Evolutionary conservation across 345 rosid species (phyloP).

Genomic region (Eucalyptus lansdowneana): DNA sequence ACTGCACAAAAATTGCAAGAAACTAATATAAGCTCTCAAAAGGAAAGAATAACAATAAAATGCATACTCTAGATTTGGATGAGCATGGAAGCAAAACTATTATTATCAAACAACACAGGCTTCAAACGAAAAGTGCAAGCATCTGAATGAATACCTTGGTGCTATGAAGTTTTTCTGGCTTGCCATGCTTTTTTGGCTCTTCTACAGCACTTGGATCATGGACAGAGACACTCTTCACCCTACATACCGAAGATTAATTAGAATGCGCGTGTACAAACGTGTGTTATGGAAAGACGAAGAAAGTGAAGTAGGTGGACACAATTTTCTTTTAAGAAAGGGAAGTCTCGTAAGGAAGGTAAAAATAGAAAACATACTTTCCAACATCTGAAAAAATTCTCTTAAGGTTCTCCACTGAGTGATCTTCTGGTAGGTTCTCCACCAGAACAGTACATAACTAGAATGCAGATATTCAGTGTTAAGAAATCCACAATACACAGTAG

Average conservation of each 20-base stretch:
- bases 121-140: neutral
- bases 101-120: neutral
- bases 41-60: neutral
- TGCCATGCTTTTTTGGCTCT: constrained; percentile 47
- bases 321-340: neutral
- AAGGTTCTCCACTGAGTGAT: constrained; percentile 69
- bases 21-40: neutral
- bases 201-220: constrained; percentile 47
- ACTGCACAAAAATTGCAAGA: neutral
- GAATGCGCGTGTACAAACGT: neutral
- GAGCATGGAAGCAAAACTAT: neutral
- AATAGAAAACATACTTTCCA: constrained; percentile 48
- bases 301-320: neutral
- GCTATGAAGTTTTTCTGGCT: constrained; percentile 33
- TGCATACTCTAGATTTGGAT: neutral
- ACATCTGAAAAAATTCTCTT: constrained; percentile 51
- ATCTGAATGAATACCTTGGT: constrained; percentile 35
- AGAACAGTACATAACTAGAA: constrained; percentile 71
- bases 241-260: constrained; percentile 2
- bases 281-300: neutral
- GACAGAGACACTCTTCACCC: constrained; percentile 46
- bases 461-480: constrained; percentile 17
- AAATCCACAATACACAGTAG: neutral
- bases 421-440: constrained; percentile 89
- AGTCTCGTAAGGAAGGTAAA: neutral